Evolutionary conservation across 2,329 filamentous ascomycete genomes (phyloP).

Genomic region (Diaporthe vexans): DNA sequence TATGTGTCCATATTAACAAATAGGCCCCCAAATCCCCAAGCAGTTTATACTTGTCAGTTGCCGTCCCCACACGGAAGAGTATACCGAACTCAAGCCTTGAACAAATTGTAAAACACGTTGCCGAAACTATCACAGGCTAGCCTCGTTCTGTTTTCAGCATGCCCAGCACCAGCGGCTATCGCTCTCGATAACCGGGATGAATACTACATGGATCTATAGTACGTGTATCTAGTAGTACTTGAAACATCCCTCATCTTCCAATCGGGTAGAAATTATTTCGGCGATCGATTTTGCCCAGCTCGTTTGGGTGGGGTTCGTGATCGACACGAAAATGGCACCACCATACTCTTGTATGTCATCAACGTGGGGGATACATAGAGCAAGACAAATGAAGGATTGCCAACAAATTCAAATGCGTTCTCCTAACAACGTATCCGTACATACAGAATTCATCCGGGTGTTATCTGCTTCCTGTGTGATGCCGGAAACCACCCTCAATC

Average conservation of each 20-base stretch:
- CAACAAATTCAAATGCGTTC: neutral
- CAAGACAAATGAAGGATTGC: neutral
- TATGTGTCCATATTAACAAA: too few species aligned
- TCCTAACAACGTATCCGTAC: too few species aligned
- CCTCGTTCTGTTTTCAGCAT: neutral
- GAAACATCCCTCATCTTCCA: neutral
- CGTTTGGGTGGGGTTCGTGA: neutral
- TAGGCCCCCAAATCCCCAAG: too few species aligned
- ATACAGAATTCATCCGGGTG: neutral
- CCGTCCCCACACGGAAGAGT: too few species aligned
- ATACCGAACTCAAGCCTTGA: neutral
- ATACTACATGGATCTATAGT: neutral
- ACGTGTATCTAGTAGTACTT: neutral
- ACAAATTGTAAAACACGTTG: too few species aligned
- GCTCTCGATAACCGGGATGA: neutral
- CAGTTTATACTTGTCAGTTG: too few species aligned
- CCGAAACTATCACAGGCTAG: neutral
- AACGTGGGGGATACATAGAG: neutral
- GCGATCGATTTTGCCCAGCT: constrained; percentile 2
- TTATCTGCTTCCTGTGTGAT: neutral
- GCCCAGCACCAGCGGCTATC: neutral
- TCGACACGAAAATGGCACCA: constrained; percentile 26
- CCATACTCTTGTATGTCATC: constrained; percentile 2
- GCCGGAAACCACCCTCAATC: neutral
- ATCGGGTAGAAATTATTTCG: neutral